phyloP scores from a whole-genome alignment of 768 basidiomycete species.

The Hericium alpestre region DNA sequence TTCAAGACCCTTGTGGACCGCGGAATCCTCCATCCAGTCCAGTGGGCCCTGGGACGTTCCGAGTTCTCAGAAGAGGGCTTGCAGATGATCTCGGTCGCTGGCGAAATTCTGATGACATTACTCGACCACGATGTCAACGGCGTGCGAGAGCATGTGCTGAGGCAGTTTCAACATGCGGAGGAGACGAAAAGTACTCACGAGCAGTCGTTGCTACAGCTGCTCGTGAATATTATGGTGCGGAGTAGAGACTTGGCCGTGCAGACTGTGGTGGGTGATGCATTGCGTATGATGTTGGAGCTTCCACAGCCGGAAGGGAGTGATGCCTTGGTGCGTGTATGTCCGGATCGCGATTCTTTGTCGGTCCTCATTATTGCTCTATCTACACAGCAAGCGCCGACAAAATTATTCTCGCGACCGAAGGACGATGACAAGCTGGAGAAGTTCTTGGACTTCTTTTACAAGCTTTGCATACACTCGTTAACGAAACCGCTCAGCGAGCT shows the following conservation, averaged over 20 bases:
- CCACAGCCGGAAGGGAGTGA: slow-evolving; percentile 29
- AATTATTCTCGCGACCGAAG: slow-evolving; percentile 48
- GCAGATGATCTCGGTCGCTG: slow-evolving; percentile 67
- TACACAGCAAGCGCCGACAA: slow-evolving; percentile 13
- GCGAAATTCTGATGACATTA: slow-evolving; percentile 75
- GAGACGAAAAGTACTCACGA: slow-evolving; percentile 50
- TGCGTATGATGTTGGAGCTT: slow-evolving; percentile 76
- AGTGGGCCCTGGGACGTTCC: slow-evolving; percentile 76
- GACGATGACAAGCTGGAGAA: slow-evolving; percentile 82
- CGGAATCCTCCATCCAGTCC: slow-evolving; percentile 81
- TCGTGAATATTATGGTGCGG: slow-evolving; percentile 66
- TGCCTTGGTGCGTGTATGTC: slow-evolving; percentile 8
- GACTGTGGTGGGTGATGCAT: slow-evolving; percentile 80
- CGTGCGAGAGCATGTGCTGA: slow-evolving; percentile 74
- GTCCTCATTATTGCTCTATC: neutral
- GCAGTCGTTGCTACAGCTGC: slow-evolving; percentile 64
- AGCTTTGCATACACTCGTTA: slow-evolving; percentile 64
- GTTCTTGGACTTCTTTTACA: slow-evolving; percentile 92
- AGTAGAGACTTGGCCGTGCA: slow-evolving; percentile 81
- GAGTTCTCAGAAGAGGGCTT: slow-evolving; percentile 42
- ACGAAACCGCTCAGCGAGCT: slow-evolving; percentile 71
- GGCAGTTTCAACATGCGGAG: slow-evolving; percentile 59
- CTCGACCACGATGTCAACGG: slow-evolving; percentile 88
- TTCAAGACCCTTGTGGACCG: slow-evolving; percentile 84
- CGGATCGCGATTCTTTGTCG: neutral